These are phyloP conservation scores for Aspergillus nomiae DNA, from an alignment of 2,329 filamentous ascomycete species.

Conservation along the genomic window DNA sequence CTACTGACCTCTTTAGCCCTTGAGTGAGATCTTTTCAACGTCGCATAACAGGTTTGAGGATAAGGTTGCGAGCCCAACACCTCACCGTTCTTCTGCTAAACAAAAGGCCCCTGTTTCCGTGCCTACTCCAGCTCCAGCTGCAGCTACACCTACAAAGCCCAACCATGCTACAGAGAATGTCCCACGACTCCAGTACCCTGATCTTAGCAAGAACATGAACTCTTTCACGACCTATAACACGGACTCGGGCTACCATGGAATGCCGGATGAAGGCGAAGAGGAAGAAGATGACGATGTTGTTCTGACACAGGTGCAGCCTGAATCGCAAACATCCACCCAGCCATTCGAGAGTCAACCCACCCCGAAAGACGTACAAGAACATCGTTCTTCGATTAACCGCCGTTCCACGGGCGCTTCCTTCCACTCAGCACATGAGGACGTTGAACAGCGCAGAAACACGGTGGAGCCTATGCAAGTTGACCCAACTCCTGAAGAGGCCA, in stretches of 20 bases:
- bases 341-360: conserved; percentile 33
- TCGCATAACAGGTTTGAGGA: conserved; percentile 39
- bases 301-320: conserved; percentile 32
- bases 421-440: conserved; percentile 48
- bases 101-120: neutral
- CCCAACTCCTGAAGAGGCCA: conserved; percentile 23
- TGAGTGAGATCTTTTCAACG: conserved; percentile 52
- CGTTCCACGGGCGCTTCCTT: conserved; percentile 49
- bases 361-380: conserved; percentile 17
- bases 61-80: conserved; percentile 32
- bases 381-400: conserved; percentile 32
- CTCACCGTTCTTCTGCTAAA: conserved; percentile 40
- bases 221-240: conserved; percentile 45
- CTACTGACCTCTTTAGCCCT: conserved; percentile 35
- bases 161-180: conserved; percentile 15
- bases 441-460: conserved; percentile 36
- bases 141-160: conserved; percentile 19
- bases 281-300: conserved; percentile 45
- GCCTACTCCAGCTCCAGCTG: conserved; percentile 14
- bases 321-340: conserved; percentile 37
- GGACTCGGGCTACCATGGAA: conserved; percentile 52
- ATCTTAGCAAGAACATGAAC: conserved; percentile 37
- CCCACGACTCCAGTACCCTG: conserved; percentile 30
- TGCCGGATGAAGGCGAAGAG: conserved; percentile 30
- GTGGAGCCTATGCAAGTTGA: conserved; percentile 41